These are phyloP conservation scores for Ilex aquifolium DNA, from an alignment of 257 asterid species.

Conservation along the genomic window DNA sequence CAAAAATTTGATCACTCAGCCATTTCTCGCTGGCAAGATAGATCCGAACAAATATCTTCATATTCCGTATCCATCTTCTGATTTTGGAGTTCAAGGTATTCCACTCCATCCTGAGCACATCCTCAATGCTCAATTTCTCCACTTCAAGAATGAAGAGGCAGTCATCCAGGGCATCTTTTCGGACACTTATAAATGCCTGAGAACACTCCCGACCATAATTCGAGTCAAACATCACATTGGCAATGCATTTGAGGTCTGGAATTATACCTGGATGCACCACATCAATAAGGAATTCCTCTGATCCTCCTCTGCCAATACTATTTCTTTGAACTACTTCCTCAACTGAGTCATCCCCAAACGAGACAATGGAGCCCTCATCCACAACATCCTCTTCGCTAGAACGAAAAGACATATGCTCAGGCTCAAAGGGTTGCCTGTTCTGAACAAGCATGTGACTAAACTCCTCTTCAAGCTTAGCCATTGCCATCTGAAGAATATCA, in stretches of 20 bases:
- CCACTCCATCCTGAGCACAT: constrained; percentile 92
- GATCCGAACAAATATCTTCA: constrained; percentile 74
- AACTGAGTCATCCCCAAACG: constrained; percentile 75
- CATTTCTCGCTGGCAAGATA: constrained; percentile 76
- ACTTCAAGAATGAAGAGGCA: constrained; percentile 76
- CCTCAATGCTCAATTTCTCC: constrained; percentile 79
- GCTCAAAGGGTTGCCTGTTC: constrained; percentile 79
- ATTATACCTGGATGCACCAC: constrained; percentile 59
- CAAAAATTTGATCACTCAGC: constrained; percentile 74
- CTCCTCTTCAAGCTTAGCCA: constrained; percentile 90
- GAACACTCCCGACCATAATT: constrained; percentile 78
- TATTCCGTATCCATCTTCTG: constrained; percentile 84
- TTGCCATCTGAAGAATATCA: constrained; percentile 72
- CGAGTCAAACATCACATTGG: constrained; percentile 67
- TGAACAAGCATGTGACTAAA: constrained; percentile 75
- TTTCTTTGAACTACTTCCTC: constrained; percentile 64
- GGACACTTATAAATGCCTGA: constrained; percentile 58
- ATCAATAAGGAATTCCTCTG: constrained; percentile 63
- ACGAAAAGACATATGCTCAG: constrained; percentile 77
- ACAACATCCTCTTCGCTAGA: constrained; percentile 68
- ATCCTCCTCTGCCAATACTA: constrained; percentile 53
- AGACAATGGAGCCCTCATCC: constrained; percentile 59
- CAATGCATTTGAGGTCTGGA: constrained; percentile 59
- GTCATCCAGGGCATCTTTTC: constrained; percentile 84
- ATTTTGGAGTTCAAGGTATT: constrained; percentile 58